Evolutionary conservation across 1,284 basidiomycete genomes (phyloP).

Genomic region (Paramarasmius palmivorus): DNA sequence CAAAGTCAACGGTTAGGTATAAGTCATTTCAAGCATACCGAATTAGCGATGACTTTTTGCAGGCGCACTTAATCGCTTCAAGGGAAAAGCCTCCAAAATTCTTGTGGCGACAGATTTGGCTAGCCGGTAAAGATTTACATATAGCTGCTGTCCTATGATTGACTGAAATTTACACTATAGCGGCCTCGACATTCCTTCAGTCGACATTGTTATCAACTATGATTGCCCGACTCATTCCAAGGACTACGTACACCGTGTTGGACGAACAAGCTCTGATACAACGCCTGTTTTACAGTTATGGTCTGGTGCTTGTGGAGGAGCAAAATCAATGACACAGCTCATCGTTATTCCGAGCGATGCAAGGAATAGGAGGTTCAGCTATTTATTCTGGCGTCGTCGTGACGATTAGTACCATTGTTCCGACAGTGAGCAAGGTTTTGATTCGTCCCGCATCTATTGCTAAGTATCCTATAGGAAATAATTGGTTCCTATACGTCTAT

Average conservation of each 20-base stretch:
- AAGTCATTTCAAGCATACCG: no score
- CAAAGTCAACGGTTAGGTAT: conserved; percentile 74
- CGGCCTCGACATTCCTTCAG: conserved; percentile 94
- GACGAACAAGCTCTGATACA: no score
- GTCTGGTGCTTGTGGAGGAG: not conserved
- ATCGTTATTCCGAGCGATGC: not conserved
- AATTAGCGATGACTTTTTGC: conserved; percentile 31
- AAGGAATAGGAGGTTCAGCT: not conserved
- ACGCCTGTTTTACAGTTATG: not conserved
- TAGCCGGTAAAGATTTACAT: conserved; percentile 71
- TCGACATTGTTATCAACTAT: conserved; percentile 97
- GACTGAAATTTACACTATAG: conserved; percentile 35
- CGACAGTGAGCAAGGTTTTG: not conserved
- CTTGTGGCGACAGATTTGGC: conserved; percentile 97
- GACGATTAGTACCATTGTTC: conserved; percentile 1
- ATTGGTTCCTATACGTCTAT: not conserved
- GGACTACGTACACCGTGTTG: conserved; percentile 98
- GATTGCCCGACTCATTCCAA: conserved; percentile 98
- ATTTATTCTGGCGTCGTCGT: conserved; percentile 1
- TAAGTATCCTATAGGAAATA: not conserved
- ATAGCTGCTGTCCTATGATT: not conserved
- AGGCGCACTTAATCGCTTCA: conserved; percentile 95
- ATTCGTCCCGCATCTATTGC: not conserved
- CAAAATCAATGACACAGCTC: not conserved
- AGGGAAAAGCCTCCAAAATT: conserved; percentile 86